These are phyloP conservation scores for Coelastrella sp. DNA, from an alignment of 139 green algal genomes.

Conservation along the genomic window DNA sequence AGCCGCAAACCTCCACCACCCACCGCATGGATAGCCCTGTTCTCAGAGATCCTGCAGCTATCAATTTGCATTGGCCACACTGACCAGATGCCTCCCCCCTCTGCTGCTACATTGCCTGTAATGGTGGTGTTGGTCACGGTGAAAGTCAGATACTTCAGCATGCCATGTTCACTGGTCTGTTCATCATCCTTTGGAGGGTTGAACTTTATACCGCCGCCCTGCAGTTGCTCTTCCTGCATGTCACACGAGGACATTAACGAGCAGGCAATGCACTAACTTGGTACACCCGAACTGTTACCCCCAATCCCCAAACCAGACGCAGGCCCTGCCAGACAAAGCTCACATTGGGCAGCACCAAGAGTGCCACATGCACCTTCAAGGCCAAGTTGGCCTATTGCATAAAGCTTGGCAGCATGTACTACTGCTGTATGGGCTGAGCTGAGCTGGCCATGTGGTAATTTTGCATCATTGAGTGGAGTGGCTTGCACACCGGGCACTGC, in stretches of 20 bases:
- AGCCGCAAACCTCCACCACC: background rate
- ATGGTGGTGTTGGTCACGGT: background rate
- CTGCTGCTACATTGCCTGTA: background rate
- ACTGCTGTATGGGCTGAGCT: background rate
- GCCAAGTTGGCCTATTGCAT: too few relatives aligned
- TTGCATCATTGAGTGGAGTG: background rate
- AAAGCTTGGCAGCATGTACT: background rate
- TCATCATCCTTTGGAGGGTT: background rate
- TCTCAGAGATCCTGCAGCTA: background rate
- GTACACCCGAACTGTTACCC: too few relatives aligned
- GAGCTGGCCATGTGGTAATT: background rate
- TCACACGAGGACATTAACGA: too few relatives aligned
- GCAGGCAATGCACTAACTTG: too few relatives aligned
- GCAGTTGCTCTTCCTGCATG: background rate
- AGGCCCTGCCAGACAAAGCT: too few relatives aligned
- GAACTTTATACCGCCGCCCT: background rate
- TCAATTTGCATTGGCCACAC: background rate
- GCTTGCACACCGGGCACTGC: background rate
- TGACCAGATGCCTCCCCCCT: constrained; percentile 13
- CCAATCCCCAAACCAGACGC: too few relatives aligned
- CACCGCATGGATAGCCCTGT: background rate
- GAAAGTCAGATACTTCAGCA: constrained; percentile 3
- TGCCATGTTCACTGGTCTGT: background rate
- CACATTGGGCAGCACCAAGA: too few relatives aligned
- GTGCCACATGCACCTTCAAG: too few relatives aligned